phyloP scores from a whole-genome alignment of 108 stramenopile genomes.

The Epithemia pelagica region DNA sequence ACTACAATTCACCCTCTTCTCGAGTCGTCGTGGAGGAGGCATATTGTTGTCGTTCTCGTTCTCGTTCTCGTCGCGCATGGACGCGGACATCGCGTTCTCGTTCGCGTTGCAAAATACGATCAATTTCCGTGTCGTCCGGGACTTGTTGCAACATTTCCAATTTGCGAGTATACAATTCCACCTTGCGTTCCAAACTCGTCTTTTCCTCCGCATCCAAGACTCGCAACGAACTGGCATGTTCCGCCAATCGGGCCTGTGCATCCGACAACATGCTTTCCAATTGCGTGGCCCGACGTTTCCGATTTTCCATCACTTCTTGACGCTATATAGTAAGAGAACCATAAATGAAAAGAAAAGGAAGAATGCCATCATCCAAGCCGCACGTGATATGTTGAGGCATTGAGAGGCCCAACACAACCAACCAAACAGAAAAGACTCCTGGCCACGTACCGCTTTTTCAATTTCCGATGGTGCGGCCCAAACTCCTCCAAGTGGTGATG shows the following conservation, averaged over 20 bases:
- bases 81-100: background rate
- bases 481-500: no score
- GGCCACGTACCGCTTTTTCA: no score
- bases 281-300: background rate
- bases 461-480: no score
- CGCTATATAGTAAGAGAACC: background rate
- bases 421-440: no score
- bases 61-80: background rate
- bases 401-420: no score
- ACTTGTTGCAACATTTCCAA: slow-evolving; percentile 1
- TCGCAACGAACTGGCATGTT: background rate
- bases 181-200: slow-evolving; percentile 5
- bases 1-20: background rate
- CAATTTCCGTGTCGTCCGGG: slow-evolving; percentile 5
- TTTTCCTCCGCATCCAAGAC: slow-evolving; percentile 2
- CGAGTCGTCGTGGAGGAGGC: background rate
- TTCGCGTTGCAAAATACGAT: slow-evolving; percentile 4
- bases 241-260: slow-evolving; percentile 5
- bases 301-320: slow-evolving; percentile 8
- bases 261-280: slow-evolving; percentile 5
- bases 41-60: background rate
- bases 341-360: background rate
- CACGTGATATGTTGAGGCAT: no score
- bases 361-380: no score
- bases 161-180: slow-evolving; percentile 4